Percentiles rank a stretch among this genome's conserved stretches.
Evolutionary conservation across 768 basidiomycete genomes (phyloP).

Genomic region (Auriscalpium microsporum): DNA sequence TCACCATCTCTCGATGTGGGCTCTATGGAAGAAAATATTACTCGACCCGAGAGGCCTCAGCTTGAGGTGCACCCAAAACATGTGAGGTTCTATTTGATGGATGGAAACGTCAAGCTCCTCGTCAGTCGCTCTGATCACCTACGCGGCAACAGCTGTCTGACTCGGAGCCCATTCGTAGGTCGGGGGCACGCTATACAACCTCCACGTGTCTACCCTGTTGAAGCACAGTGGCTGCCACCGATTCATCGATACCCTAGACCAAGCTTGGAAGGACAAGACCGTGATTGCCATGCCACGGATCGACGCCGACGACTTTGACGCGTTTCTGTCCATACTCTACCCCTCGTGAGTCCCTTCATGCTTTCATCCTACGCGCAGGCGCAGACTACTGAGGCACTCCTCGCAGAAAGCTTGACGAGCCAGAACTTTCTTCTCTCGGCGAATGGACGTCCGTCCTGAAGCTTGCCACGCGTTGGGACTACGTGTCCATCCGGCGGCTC

Average conservation of each 20-base stretch:
- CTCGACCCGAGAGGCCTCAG: neutral
- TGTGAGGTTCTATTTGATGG: neutral
- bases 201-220: neutral
- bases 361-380: neutral
- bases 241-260: neutral
- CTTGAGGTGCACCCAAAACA: neutral
- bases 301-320: neutral
- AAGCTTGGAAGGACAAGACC: neutral
- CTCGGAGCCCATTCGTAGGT: neutral
- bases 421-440: slow-evolving; percentile 7
- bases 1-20: no score
- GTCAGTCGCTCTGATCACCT: neutral
- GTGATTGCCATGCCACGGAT: neutral
- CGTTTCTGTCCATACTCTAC: neutral
- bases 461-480: slow-evolving; percentile 22
- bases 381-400: neutral
- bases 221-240: neutral
- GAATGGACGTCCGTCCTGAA: slow-evolving; percentile 20
- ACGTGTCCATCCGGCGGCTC: slow-evolving; percentile 16
- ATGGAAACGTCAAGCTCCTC: neutral
- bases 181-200: neutral
- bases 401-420: slow-evolving; percentile 1
- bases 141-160: neutral
- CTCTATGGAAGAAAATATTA: no score
- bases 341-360: neutral